A percentile compares a stretch with the other conserved stretches of the same genome.
Conservation (phyloP, 441 rosid genomes). For the Brassica hybrid region DNA sequence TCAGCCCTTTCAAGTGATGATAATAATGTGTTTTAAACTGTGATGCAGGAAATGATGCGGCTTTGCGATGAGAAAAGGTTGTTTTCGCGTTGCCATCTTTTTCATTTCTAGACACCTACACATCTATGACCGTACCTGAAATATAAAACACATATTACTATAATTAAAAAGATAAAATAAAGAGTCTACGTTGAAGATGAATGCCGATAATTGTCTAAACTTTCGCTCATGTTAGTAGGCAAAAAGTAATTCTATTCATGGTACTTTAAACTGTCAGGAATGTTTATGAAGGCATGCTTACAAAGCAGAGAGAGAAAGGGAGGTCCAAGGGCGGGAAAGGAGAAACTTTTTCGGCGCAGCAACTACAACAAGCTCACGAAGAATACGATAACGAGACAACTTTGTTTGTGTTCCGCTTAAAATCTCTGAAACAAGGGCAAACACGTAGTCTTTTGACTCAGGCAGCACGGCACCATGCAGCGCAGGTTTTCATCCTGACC, state of each 20-base stretch:
- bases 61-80: constrained; percentile 82
- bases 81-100: constrained; percentile 15
- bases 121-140: neutral
- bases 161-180: neutral
- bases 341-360: constrained; percentile 60
- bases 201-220: constrained; percentile 16
- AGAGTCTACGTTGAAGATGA: constrained; percentile 1
- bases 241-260: constrained; percentile 24
- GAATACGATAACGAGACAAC: constrained; percentile 76
- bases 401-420: constrained; percentile 67
- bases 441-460: constrained; percentile 82
- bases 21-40: constrained; percentile 29
- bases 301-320: constrained; percentile 61
- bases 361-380: constrained; percentile 67
- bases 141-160: neutral
- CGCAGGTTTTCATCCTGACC: constrained; percentile 58
- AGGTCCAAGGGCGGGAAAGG: constrained; percentile 65
- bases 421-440: constrained; percentile 79
- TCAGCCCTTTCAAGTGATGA: constrained; percentile 4
- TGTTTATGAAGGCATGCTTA: constrained; percentile 56
- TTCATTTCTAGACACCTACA: constrained; percentile 12
- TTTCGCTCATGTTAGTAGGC: constrained; percentile 1
- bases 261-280: constrained; percentile 47
- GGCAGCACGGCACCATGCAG: constrained; percentile 85
- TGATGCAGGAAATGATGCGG: constrained; percentile 74